Evolutionary conservation across 2,329 filamentous ascomycete genomes (phyloP), one percentile per base, ranked within the genome.

Genomic region (Ascosphaera pollenicola): DNA sequence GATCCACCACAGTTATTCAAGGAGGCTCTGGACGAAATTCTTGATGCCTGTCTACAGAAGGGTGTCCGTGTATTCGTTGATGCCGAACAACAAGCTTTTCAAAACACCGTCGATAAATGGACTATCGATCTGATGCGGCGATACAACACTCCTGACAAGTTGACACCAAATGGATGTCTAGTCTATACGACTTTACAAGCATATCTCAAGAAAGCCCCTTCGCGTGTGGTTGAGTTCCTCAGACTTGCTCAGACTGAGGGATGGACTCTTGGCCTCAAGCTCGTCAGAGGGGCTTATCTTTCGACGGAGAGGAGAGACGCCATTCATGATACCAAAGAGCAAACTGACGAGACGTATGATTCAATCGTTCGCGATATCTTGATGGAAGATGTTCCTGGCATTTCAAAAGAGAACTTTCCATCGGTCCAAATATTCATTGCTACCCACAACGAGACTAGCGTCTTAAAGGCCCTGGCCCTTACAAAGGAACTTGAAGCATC

Each of bases 381-480:
- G 17, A 61, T 59, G 35, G 66, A 72, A 41, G 60, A 58, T 28
- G 48, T 52, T 30, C 41, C 48, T 0, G 47, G 54, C 11, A 46
- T 59, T 15, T 46, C 60, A 2, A 28, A 38, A 17, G 13, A 38
- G 5, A 16, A 21, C 8, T 38, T 38, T 13, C 55, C 55, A 0
- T 45, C 56, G 6, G 55, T 68, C 32, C 61, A 66, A 43, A 59
- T 72, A 30, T 61, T 73, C 42, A 62, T 73, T 38, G 69, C 69
- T 34, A 69, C 69, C 0, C 70, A 73, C 58, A 73, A 73, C 53
- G 57, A 60, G 8, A 55, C 59, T 30, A 67, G 66, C 2, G 62
- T 73, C 35, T 52, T 56, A 36, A 61, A 61, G 42, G 69, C 69
- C 8, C 64, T 66, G 43, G 51, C 52, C 18, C 47, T 62, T 18